A percentile compares a stretch with the other conserved stretches of the same genome.
Evolutionary conservation across 2,329 filamentous ascomycete species (phyloP).

Genomic region (Apiospora kogelbergensis): DNA sequence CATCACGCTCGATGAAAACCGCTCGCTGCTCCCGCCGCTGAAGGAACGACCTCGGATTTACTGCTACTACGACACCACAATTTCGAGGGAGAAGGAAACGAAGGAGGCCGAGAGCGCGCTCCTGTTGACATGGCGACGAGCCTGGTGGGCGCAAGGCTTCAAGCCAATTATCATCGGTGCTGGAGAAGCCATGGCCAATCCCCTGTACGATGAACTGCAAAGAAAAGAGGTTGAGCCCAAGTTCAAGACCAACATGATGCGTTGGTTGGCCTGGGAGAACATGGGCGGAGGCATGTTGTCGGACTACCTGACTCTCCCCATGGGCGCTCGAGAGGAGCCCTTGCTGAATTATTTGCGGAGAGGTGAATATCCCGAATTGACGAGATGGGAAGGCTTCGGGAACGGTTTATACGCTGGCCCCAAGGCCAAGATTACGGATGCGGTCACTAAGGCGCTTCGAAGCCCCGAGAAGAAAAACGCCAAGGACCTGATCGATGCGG

Average conservation of each 20-base stretch:
- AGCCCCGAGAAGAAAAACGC: conserved; percentile 54
- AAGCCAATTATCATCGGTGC: conserved; percentile 77
- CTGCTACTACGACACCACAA: conserved; percentile 80
- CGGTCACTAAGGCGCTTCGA: conserved; percentile 60
- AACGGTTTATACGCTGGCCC: conserved; percentile 73
- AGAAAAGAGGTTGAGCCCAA: conserved; percentile 56
- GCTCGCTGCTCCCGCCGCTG: conserved; percentile 79
- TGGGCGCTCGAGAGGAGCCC: conserved; percentile 72
- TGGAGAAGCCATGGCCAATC: conserved; percentile 80
- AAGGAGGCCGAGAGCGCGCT: conserved; percentile 75
- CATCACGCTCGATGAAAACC: conserved; percentile 76
- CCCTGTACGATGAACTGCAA: conserved; percentile 72
- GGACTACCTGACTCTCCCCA: conserved; percentile 80
- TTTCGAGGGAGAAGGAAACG: conserved; percentile 60
- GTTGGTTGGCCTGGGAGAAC: conserved; percentile 90
- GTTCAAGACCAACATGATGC: conserved; percentile 70
- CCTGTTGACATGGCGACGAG: conserved; percentile 83
- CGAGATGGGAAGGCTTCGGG: conserved; percentile 70
- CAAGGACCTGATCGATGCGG: conserved; percentile 62
- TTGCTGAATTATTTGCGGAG: conserved; percentile 72
- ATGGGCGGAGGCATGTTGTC: conserved; percentile 83
- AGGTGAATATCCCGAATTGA: conserved; percentile 72
- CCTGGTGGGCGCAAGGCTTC: conserved; percentile 96
- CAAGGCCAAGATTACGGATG: conserved; percentile 61
- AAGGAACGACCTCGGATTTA: conserved; percentile 72